phyloP scores from a whole-genome alignment of 768 basidiomycete genomes.

The Naganishia randhawae region DNA sequence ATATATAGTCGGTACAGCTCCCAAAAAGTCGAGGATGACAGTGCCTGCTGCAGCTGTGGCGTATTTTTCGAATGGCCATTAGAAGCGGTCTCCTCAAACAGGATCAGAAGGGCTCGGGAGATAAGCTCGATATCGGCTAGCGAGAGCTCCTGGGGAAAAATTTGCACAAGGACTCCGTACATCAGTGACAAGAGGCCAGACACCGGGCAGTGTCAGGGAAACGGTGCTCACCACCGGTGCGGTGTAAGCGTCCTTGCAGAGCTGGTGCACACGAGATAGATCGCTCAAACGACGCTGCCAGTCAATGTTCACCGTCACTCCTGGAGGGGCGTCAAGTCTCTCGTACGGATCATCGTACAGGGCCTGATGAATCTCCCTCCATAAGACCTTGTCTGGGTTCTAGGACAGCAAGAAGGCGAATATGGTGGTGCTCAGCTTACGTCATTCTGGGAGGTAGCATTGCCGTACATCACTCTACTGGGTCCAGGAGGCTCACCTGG shows the following conservation, averaged over 20 bases:
- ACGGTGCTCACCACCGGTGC: conserved; percentile 29
- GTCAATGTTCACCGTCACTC: conserved; percentile 22
- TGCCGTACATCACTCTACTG: neutral
- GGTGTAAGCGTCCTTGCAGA: conserved; percentile 34
- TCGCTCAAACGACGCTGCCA: conserved; percentile 40
- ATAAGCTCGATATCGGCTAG: neutral
- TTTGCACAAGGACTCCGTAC: too few species aligned
- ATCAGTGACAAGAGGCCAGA: too few species aligned
- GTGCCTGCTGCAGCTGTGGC: conserved; percentile 6
- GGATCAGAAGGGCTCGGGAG: neutral
- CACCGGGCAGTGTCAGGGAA: conserved; percentile 23
- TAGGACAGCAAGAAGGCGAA: too few species aligned
- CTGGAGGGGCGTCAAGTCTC: conserved; percentile 25
- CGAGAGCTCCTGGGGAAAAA: neutral
- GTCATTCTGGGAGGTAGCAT: too few species aligned
- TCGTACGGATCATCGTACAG: conserved; percentile 41
- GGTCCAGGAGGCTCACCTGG: conserved; percentile 32
- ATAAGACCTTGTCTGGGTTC: conserved; percentile 42
- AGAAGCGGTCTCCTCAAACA: neutral
- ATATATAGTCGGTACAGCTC: conserved; percentile 12
- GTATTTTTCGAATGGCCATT: neutral
- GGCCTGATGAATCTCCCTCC: conserved; percentile 40
- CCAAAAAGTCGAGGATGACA: conserved; percentile 10
- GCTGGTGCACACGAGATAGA: conserved; percentile 35
- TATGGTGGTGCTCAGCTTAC: neutral